A percentile compares a stretch with the other conserved stretches of the same genome.
These are phyloP conservation scores for Skeletonema menzelii DNA, from an alignment of 108 stramenopile genomes.

Conservation along the genomic window DNA sequence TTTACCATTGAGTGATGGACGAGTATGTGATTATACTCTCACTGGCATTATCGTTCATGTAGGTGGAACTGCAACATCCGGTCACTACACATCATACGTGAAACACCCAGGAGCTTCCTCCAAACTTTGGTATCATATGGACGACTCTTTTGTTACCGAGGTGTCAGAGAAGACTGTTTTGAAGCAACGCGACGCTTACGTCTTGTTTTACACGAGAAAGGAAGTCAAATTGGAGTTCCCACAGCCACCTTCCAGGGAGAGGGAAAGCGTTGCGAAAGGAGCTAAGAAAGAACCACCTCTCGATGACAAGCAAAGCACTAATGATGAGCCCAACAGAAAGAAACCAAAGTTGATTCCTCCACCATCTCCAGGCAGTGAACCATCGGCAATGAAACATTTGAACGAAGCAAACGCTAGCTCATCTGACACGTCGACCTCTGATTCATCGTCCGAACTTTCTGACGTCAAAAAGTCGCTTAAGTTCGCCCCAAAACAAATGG, in stretches of 20 bases:
- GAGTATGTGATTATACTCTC: slow-evolving; percentile 65
- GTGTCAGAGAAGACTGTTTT: slow-evolving; percentile 77
- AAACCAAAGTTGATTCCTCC: not conserved
- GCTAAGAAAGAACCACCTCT: not conserved
- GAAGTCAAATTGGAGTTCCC: slow-evolving; percentile 83
- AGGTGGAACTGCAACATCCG: slow-evolving; percentile 72
- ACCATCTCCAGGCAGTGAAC: slow-evolving; percentile 15
- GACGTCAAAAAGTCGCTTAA: slow-evolving; percentile 21
- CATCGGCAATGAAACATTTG: slow-evolving; percentile 27
- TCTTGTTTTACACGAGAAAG: slow-evolving; percentile 78
- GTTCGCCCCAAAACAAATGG: slow-evolving; percentile 2
- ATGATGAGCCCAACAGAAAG: not conserved
- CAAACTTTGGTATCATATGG: slow-evolving; percentile 73
- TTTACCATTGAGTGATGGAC: slow-evolving; percentile 75
- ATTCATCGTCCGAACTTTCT: slow-evolving; percentile 19
- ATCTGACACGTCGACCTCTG: slow-evolving; percentile 10
- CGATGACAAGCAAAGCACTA: not conserved
- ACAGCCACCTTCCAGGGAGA: slow-evolving; percentile 45
- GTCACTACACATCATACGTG: slow-evolving; percentile 85
- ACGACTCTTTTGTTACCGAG: slow-evolving; percentile 76
- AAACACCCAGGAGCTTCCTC: slow-evolving; percentile 44
- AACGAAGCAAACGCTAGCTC: slow-evolving; percentile 16
- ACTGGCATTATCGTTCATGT: slow-evolving; percentile 83
- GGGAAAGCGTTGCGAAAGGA: slow-evolving; percentile 45
- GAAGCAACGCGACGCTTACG: slow-evolving; percentile 70